These are phyloP conservation scores for Dicorynia guianensis DNA, from an alignment of 306 rosid genomes.

Conservation along the genomic window DNA sequence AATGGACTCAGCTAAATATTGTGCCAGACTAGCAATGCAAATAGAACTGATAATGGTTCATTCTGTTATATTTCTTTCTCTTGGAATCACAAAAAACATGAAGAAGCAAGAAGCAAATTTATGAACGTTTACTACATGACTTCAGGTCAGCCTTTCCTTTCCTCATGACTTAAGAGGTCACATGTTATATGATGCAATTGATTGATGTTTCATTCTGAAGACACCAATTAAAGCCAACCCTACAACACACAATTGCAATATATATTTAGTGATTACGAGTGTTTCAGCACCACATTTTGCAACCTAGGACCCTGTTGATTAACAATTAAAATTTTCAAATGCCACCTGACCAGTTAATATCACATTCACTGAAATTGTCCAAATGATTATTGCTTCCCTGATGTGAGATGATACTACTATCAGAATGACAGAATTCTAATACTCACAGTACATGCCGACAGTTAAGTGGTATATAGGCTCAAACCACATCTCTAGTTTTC, in stretches of 20 bases:
- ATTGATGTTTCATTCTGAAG: conserved; percentile 1
- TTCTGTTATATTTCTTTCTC: background rate
- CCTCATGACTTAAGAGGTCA: background rate
- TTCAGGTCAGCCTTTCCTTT: background rate
- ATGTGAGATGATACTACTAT: conserved; percentile 1
- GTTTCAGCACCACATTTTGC: background rate
- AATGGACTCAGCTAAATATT: conserved; percentile 22
- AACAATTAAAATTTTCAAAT: conserved; percentile 1
- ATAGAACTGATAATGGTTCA: conserved; percentile 19
- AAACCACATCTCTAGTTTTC: background rate
- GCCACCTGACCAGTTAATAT: conserved; percentile 2
- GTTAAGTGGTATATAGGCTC: background rate
- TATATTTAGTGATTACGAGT: background rate
- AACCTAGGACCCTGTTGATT: background rate
- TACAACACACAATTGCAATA: background rate
- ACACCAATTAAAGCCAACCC: conserved; percentile 21
- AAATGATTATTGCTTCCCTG: background rate
- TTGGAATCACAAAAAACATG: background rate
- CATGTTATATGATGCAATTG: background rate
- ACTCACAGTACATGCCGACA: background rate
- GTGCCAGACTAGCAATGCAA: conserved; percentile 18
- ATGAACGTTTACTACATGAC: background rate
- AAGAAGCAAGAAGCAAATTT: background rate
- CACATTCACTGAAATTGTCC: background rate
- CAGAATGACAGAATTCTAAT: conserved; percentile 15